Conservation (phyloP, 2,329 filamentous ascomycete species). For the Phialemoniopsis sp. region DNA sequence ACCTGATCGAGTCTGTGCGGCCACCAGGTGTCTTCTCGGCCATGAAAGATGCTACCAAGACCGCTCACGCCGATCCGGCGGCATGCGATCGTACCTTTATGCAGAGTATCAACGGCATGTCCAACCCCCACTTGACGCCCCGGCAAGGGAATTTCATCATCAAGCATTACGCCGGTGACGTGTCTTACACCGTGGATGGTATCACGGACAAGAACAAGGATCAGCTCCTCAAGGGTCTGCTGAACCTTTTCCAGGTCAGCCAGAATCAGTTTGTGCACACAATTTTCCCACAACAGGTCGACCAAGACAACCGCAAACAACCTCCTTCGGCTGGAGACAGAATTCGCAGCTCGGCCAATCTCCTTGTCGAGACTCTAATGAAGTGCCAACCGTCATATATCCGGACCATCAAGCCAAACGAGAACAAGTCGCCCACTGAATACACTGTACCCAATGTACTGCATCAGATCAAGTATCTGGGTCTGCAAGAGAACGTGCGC, state of each 20-base stretch:
- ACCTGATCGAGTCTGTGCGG: constrained; percentile 87
- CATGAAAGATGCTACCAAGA: constrained; percentile 95
- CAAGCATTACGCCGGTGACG: constrained; percentile 98
- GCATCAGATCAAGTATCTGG: constrained; percentile 98
- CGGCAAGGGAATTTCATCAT: constrained; percentile 96
- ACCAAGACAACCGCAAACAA: constrained; percentile 91
- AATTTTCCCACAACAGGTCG: constrained; percentile 87
- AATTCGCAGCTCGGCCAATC: constrained; percentile 92
- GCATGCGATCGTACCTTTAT: constrained; percentile 96
- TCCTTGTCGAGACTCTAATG: constrained; percentile 92
- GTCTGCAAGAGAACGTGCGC: constrained; percentile 98
- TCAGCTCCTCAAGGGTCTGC: constrained; percentile 86
- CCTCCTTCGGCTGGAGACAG: constrained; percentile 95
- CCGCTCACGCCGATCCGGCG: constrained; percentile 91
- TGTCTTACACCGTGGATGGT: constrained; percentile 88
- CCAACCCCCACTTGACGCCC: constrained; percentile 85
- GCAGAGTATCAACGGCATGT: constrained; percentile 85
- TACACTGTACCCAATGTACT: constrained; percentile 91
- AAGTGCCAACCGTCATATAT: constrained; percentile 97
- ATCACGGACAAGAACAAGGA: constrained; percentile 99
- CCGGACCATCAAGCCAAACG: constrained; percentile 98
- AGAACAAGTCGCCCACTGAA: constrained; percentile 93
- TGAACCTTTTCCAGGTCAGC: constrained; percentile 81
- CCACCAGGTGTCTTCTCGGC: constrained; percentile 93
- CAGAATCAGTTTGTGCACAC: constrained; percentile 82